Percentiles rank a stretch among this genome's conserved stretches.
phyloP scores from a whole-genome alignment of 106 monocot species.

The Triglochin maritima region DNA sequence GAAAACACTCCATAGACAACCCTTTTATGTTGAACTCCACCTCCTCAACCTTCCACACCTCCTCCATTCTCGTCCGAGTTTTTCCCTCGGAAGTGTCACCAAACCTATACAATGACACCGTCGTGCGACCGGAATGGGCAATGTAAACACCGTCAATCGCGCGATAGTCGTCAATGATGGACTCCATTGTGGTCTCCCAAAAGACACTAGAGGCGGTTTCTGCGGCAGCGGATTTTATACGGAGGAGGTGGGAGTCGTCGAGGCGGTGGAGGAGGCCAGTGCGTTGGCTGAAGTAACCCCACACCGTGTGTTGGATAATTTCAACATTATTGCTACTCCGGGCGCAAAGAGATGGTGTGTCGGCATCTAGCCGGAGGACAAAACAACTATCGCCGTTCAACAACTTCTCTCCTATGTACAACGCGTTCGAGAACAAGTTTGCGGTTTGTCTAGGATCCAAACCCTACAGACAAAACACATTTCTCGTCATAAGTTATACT shows the following conservation, averaged over 20 bases:
- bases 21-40: conserved; percentile 70
- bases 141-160: conserved; percentile 60
- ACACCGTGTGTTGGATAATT: conserved; percentile 65
- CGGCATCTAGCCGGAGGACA: conserved; percentile 59
- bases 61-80: conserved; percentile 58
- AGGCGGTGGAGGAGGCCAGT: conserved; percentile 64
- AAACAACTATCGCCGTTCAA: conserved; percentile 61
- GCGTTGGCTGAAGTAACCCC: conserved; percentile 82
- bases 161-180: conserved; percentile 47
- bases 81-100: conserved; percentile 29
- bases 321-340: conserved; percentile 51
- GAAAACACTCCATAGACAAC: conserved; percentile 55
- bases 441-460: conserved; percentile 75
- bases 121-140: conserved; percentile 55
- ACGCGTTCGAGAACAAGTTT: conserved; percentile 43
- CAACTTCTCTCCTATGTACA: conserved; percentile 62
- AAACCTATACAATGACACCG: conserved; percentile 44
- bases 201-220: conserved; percentile 20
- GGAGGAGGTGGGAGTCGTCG: conserved; percentile 60
- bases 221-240: conserved; percentile 19
- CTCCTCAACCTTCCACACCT: conserved; percentile 67
- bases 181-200: conserved; percentile 78
- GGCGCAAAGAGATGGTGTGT: conserved; percentile 26
- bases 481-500: no score
- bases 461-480: conserved; percentile 25